Conservation (phyloP, 768 basidiomycete species). For the Termitomyces sp. region DNA sequence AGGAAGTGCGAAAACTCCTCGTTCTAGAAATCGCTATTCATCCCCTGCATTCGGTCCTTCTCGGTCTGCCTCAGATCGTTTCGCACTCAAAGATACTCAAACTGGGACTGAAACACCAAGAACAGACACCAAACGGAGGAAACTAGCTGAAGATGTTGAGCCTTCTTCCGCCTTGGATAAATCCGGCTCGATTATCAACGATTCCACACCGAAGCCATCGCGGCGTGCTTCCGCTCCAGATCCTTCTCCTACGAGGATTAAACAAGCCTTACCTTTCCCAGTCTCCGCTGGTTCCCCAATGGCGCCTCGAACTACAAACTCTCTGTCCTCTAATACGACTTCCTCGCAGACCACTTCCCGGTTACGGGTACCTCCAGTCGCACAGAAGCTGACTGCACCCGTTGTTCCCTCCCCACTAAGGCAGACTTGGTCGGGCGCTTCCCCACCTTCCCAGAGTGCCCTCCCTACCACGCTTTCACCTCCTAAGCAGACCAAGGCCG, state of each 20-base stretch:
- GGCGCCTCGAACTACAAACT: slow-evolving; percentile 21
- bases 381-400: slow-evolving; percentile 53
- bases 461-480: slow-evolving; percentile 25
- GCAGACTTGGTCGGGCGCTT: slow-evolving; percentile 59
- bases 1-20: slow-evolving; percentile 56
- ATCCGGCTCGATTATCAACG: slow-evolving; percentile 11
- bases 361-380: slow-evolving; percentile 34
- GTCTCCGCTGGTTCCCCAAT: slow-evolving; percentile 20
- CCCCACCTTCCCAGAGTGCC: slow-evolving; percentile 30
- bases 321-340: slow-evolving; percentile 13
- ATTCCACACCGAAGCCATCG: slow-evolving; percentile 16
- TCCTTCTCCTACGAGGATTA: slow-evolving; percentile 26
- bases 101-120: slow-evolving; percentile 30
- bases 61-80: slow-evolving; percentile 34
- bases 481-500: slow-evolving; percentile 57
- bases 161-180: slow-evolving; percentile 27
- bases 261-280: slow-evolving; percentile 31
- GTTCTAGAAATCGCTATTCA: slow-evolving; percentile 57
- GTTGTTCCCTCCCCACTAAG: slow-evolving; percentile 70
- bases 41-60: slow-evolving; percentile 70
- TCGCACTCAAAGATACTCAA: slow-evolving; percentile 30
- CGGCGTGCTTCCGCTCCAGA: slow-evolving; percentile 29
- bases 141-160: slow-evolving; percentile 41
- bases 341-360: slow-evolving; percentile 25
- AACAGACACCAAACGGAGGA: slow-evolving; percentile 57